Evolutionary conservation across 2,329 filamentous ascomycete species (phyloP).

Genomic region (Celoporthe dispersa): DNA sequence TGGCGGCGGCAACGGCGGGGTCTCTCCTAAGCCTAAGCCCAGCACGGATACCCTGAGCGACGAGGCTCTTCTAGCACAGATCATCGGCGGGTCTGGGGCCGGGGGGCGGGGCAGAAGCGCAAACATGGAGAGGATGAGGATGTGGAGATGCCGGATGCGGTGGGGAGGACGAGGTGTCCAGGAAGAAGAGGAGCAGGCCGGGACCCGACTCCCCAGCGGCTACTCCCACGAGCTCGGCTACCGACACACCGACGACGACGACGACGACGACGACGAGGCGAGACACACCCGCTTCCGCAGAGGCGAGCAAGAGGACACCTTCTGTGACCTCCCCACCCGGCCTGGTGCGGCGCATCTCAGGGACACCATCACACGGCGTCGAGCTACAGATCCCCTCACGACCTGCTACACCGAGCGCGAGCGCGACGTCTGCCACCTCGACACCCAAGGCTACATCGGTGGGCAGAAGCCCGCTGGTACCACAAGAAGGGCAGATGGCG

Average conservation of each 20-base stretch:
- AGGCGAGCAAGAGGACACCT: conserved; percentile 27
- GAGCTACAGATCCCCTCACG: conserved; percentile 68
- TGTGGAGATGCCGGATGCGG: conserved; percentile 38
- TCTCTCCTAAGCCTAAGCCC: conserved; percentile 21
- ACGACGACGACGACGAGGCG: conserved; percentile 6
- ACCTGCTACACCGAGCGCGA: conserved; percentile 60
- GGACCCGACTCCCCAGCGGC: conserved; percentile 35
- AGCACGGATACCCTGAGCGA: conserved; percentile 36
- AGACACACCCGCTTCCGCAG: conserved; percentile 6
- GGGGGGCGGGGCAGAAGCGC: conserved; percentile 34
- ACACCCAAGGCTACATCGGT: conserved; percentile 45
- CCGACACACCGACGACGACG: not conserved
- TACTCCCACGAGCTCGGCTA: conserved; percentile 2
- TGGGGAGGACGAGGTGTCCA: conserved; percentile 37
- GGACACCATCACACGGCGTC: conserved; percentile 58
- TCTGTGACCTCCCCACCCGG: conserved; percentile 45
- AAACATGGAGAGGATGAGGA: conserved; percentile 38
- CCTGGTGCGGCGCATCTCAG: conserved; percentile 52
- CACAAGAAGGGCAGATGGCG: conserved; percentile 33
- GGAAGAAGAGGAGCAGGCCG: conserved; percentile 52
- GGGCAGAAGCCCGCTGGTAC: conserved; percentile 45
- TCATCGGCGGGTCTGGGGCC: conserved; percentile 16
- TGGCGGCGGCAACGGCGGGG: conserved; percentile 24
- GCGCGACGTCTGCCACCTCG: conserved; percentile 45
- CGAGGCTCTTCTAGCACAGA: conserved; percentile 32